These are phyloP conservation scores for Globisporangium splendens DNA, from an alignment of 352 stramenopile species.

Conservation along the genomic window DNA sequence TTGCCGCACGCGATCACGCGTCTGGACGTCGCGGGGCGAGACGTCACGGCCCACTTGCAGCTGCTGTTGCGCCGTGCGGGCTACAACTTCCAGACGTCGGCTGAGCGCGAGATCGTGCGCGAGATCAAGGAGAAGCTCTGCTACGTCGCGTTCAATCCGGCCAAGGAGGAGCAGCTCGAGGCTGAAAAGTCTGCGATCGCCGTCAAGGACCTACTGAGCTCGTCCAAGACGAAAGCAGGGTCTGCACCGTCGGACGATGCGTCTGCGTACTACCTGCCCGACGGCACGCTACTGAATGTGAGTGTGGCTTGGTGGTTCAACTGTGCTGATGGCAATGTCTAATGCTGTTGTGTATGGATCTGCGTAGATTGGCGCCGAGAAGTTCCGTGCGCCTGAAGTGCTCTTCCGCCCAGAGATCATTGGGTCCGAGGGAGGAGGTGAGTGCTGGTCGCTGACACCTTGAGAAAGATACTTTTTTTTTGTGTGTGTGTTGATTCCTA, in stretches of 20 bases:
- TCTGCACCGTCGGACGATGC: slow-evolving; percentile 37
- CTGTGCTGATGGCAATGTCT: not conserved
- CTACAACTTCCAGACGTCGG: slow-evolving; percentile 88
- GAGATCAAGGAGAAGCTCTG: slow-evolving; percentile 89
- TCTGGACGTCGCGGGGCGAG: slow-evolving; percentile 80
- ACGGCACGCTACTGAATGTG: slow-evolving; percentile 83
- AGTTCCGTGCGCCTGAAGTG: slow-evolving; percentile 76
- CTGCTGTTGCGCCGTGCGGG: slow-evolving; percentile 68
- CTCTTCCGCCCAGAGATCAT: slow-evolving; percentile 85
- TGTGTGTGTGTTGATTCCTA: not conserved
- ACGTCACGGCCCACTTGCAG: slow-evolving; percentile 82
- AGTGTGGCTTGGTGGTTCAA: not conserved
- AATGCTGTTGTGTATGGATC: not conserved
- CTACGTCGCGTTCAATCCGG: slow-evolving; percentile 82
- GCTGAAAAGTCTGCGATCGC: slow-evolving; percentile 53
- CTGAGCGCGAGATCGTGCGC: slow-evolving; percentile 83
- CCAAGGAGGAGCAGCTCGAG: slow-evolving; percentile 80
- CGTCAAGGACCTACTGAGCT: slow-evolving; percentile 47
- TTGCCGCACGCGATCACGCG: slow-evolving; percentile 77
- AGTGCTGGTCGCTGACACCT: not conserved
- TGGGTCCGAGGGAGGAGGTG: slow-evolving; percentile 57
- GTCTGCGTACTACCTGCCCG: slow-evolving; percentile 76
- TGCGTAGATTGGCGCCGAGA: slow-evolving; percentile 69
- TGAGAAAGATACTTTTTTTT: not conserved
- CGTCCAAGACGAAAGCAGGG: slow-evolving; percentile 36